Conservation (phyloP, 495 filamentous ascomycete species). For the Hypoxylon fragiforme region DNA sequence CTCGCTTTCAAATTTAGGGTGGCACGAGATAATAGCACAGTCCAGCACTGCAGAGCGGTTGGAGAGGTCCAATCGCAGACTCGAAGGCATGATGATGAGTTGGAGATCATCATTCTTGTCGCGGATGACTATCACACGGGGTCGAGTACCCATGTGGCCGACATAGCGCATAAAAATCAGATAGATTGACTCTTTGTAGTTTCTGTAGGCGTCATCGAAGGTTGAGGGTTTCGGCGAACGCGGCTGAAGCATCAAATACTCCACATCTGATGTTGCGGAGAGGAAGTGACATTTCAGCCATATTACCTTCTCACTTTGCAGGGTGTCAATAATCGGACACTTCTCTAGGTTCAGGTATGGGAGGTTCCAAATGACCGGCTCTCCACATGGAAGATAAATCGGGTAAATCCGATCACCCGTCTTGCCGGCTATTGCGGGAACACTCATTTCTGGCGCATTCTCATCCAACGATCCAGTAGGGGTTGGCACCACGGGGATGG, state of each 20-base stretch:
- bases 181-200: no score
- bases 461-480: no score
- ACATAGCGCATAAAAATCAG: no score
- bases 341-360: constrained; percentile 11
- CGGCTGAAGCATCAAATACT: constrained; percentile 37
- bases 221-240: no score
- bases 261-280: constrained; percentile 38
- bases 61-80: constrained; percentile 44
- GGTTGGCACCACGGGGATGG: no score
- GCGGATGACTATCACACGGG: not conserved
- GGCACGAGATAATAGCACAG: constrained; percentile 45
- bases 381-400: not conserved
- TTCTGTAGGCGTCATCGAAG: no score
- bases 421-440: no score
- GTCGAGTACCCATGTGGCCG: no score
- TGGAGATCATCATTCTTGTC: constrained; percentile 30
- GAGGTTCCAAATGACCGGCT: constrained; percentile 14
- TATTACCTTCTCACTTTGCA: not conserved
- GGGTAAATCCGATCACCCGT: constrained; percentile 6
- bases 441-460: no score
- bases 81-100: constrained; percentile 42
- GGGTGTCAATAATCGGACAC: constrained; percentile 3
- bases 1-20: constrained; percentile 35
- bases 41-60: constrained; percentile 50
- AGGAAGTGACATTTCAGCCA: constrained; percentile 4